These are phyloP conservation scores for Lactifluus subvellereus DNA, from an alignment of 768 basidiomycete genomes.

Conservation along the genomic window DNA sequence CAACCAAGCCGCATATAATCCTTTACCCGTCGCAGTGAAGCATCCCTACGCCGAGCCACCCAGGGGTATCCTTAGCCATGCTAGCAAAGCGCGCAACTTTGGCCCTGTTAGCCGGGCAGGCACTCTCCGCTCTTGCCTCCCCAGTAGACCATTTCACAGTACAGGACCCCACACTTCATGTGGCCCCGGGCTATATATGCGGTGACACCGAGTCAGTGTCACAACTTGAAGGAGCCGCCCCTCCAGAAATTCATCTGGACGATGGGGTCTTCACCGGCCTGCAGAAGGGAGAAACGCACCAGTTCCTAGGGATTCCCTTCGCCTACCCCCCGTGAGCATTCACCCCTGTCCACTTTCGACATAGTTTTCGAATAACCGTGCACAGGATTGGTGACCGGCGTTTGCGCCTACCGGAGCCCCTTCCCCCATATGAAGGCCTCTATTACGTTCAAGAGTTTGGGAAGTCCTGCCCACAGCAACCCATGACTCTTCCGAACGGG, in stretches of 20 bases:
- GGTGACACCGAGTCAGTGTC: background rate
- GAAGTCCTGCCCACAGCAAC: constrained; percentile 28
- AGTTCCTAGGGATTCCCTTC: constrained; percentile 39
- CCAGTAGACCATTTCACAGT: background rate
- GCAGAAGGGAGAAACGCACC: constrained; percentile 25
- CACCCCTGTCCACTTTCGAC: too few species aligned
- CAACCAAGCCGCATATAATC: constrained; percentile 16
- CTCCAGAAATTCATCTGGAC: constrained; percentile 28
- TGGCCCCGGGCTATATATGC: background rate
- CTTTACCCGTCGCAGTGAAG: background rate
- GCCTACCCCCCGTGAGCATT: constrained; percentile 35
- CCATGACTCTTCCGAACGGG: constrained; percentile 11
- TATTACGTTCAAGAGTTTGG: constrained; percentile 25
- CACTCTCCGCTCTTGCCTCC: constrained; percentile 11
- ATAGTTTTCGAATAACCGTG: background rate
- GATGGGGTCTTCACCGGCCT: constrained; percentile 30
- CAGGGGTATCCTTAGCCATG: background rate
- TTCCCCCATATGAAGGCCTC: constrained; percentile 19
- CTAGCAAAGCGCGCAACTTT: background rate
- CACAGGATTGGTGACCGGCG: constrained; percentile 33
- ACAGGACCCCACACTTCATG: background rate
- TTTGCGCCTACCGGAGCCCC: constrained; percentile 32
- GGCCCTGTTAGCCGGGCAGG: constrained; percentile 1
- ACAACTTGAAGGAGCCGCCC: background rate
- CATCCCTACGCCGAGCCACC: background rate